Base-by-base conservation (phyloP, 805 yeast genomes). In the Priceomyces castillae region DNA sequence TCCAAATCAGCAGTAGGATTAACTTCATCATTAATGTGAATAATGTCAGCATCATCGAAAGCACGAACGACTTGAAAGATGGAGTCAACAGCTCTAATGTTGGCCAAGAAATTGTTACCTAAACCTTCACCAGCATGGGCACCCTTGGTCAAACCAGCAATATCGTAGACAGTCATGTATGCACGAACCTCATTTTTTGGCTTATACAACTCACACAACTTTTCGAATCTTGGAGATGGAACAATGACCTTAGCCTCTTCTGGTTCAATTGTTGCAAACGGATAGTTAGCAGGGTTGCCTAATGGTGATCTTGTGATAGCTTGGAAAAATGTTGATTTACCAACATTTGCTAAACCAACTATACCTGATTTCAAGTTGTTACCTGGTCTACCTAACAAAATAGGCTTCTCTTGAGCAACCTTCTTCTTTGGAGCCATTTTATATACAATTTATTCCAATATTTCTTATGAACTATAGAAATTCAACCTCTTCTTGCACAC, bases 81-180 rank as follows among this genome's bases (percentile, higher is more conserved):
- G 50, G 97, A 96, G 78, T 94, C 99, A 44, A 94, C 99, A 39
- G 96, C 94, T 71, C 98, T 82, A 59, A 94, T 94, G 67, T 94
- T 90, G 55, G 96, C 84, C 73, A 94, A 81, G 79, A 94, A 94
- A 50, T 96, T 95, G 68, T 94, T 94, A 62, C 99, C 99, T 53
- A 94, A 81, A 65, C 99, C 99, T 71, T 90, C 97, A 67, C 98
- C 98, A 42, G 86, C 84, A 47, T 89, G 82, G 30, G 98, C 97
- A 71, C 97, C 97, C 71, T 88, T 88, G 52, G 98, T 92, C 64
- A 94, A 77, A 67, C 99, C 99, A 47, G 99, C 99, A 69, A 94
- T 94, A 73, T 94, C 99, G 61, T 87, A 90, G 46, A 94, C 82
- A 46, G 97, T 92, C 67, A 92, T 81, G 62, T 77, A 84, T 14